Evolutionary conservation across 805 yeast species (phyloP).

Genomic region (Kuraishia floccosa): DNA sequence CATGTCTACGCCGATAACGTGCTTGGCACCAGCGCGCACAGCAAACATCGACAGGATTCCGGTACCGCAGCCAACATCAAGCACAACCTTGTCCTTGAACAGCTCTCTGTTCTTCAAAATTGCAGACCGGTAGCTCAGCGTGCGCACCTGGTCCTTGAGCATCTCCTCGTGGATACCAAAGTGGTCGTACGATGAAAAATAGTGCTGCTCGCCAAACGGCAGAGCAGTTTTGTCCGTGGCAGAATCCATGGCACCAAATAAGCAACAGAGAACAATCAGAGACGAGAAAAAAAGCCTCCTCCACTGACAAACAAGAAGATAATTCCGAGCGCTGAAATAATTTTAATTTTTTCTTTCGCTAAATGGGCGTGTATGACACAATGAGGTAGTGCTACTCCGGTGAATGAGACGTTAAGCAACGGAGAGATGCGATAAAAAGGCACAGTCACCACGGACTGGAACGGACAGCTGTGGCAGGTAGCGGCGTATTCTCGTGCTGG

Average conservation of each 20-base stretch:
- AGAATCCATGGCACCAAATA: constrained; percentile 26
- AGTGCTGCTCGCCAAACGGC: constrained; percentile 79
- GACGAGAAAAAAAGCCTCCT: too few species aligned
- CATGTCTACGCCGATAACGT: constrained; percentile 96
- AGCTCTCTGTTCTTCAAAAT: constrained; percentile 81
- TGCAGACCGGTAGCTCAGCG: constrained; percentile 84
- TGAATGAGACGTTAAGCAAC: too few species aligned
- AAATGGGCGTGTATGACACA: too few species aligned
- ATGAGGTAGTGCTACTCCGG: too few species aligned
- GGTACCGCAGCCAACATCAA: constrained; percentile 99
- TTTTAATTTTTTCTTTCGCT: too few species aligned
- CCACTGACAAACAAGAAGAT: too few species aligned
- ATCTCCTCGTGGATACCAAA: constrained; percentile 98
- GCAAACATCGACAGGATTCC: constrained; percentile 98
- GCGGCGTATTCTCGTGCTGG: too few species aligned
- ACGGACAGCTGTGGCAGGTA: too few species aligned
- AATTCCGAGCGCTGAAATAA: too few species aligned
- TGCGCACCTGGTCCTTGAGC: constrained; percentile 92
- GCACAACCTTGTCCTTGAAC: constrained; percentile 86
- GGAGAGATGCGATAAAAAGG: too few species aligned
- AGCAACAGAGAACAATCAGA: too few species aligned
- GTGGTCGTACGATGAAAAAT: constrained; percentile 91
- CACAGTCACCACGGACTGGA: too few species aligned
- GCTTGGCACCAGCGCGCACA: constrained; percentile 97
- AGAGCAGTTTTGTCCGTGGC: constrained; percentile 61